A percentile compares a stretch with the other conserved stretches of the same genome.
phyloP scores from a whole-genome alignment of 768 basidiomycete species.

The Glaciozyma antarctica region DNA sequence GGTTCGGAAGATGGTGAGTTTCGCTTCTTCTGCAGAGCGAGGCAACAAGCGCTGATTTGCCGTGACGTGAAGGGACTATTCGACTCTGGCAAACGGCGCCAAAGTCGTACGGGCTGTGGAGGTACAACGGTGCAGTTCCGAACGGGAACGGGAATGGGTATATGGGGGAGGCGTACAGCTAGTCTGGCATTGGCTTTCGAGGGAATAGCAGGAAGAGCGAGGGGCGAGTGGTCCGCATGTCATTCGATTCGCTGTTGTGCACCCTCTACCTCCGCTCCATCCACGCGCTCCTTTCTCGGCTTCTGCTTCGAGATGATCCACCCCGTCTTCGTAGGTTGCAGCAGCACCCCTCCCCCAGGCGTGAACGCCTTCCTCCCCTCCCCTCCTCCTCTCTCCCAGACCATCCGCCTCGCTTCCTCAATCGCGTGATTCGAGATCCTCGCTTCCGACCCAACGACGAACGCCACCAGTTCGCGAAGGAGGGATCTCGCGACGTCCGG shows the following conservation, averaged over 20 bases:
- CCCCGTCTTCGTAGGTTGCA: background rate
- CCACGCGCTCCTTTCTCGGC: background rate
- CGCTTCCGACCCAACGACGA: background rate
- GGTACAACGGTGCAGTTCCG: slow-evolving; percentile 19
- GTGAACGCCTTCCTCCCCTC: background rate
- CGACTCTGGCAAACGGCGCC: slow-evolving; percentile 86
- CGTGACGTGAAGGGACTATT: slow-evolving; percentile 60
- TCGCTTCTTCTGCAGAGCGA: background rate
- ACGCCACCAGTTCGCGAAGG: background rate
- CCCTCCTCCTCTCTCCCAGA: background rate
- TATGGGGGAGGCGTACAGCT: background rate
- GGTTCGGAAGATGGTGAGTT: slow-evolving; percentile 64
- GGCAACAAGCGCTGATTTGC: slow-evolving; percentile 17
- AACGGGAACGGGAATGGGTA: background rate
- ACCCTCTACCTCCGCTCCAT: background rate
- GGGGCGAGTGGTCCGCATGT: too few species aligned
- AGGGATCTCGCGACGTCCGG: background rate
- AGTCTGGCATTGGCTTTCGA: too few species aligned
- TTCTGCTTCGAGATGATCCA: background rate
- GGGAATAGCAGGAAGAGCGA: too few species aligned
- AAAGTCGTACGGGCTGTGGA: slow-evolving; percentile 76
- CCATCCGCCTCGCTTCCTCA: slow-evolving; percentile 5
- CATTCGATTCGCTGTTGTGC: too few species aligned
- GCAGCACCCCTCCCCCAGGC: background rate
- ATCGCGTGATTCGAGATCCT: background rate